Evolutionary conservation across 78 protist genomes (phyloP), one percentile per base, ranked within the genome.

Genomic region (Chrysochromulina parva): DNA sequence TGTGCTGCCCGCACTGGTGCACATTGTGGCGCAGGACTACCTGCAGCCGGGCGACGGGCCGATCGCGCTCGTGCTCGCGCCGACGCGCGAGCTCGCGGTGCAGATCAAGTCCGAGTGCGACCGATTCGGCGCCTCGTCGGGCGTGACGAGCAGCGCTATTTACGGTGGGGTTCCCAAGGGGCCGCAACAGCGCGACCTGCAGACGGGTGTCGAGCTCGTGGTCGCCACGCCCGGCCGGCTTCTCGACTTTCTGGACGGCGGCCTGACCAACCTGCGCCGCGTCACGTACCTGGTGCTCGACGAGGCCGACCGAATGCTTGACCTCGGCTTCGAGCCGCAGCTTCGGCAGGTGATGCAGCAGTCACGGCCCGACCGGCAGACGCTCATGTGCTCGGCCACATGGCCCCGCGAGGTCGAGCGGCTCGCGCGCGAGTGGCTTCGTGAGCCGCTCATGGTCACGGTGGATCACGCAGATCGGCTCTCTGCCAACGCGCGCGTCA

Each of bases 261-360:
- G 78, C 58, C 47, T 5, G 50, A 52, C 74, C 19, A 26, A 38
- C 53, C 50, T 82, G 38, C 67, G n/a, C 26, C 71, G 93, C 57
- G 28, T 55, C 9, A 69, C 89, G 10, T 84, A 86, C 28, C 24
- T 85, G 50, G 98, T 97, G 14, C 65, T 96, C 58, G 98, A 97
- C 88, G 98, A 97, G 62, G 99, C 99, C 55, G 99, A 97, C 65
- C 93, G 99, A 53, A 96, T 97, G 99, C 94, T 97, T 20, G 99
- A 97, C 74, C 93, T 96, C 94, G 99, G 99, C 14, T 97, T 97
- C 69, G 97, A 96, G 93, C 94, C 91, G 24, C 96, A 97, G 28
- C 93, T 96, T 16, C 52, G 91, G 48, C 22, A 6, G 58, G 71
- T 96, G 17, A 4, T 93, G 50, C 95, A 93, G 54, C 87, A 92